Base-by-base conservation (phyloP, 805 yeast species). In the Allodekkera sacchari region DNA sequence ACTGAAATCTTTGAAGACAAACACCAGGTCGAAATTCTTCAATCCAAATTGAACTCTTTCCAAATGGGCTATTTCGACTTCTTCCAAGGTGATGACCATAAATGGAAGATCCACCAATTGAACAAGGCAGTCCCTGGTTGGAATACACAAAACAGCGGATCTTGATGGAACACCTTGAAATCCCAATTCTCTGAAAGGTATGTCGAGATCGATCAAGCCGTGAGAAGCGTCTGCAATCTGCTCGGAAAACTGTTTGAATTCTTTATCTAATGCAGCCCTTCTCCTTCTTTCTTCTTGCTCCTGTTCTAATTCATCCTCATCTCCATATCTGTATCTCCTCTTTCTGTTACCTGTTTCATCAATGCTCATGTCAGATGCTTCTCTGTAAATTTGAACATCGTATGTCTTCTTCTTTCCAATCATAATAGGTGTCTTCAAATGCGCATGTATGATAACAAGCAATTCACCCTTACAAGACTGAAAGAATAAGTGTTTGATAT, bases 11-110 rank as follows among this genome's bases (percentile, higher is more conserved):
- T 88, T 89, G 62, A 82, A 89, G 2, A 92, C 88, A 57, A 92
- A 87, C n/a, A 92, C 98, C 56, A 92, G 60, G 64, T 92, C 98
- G 47, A 92, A 92, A 61, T 92, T 92, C 63, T 87, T 87, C 51
- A 92, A 71, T 2, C 98, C 98, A 57, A 92, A 92, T 58, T 87
- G 95, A 25, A 92, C 95, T 66, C 98, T 82, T 68, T 92, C 98
- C 49, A 92, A 66, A 58, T 89, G 95, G 9, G 95, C 95, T 36
- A 92, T 67, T 63, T 92, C 98, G 37, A 92, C 83, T 48, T 92
- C 97, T 39, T 77, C 85, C 43, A 92, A 66, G 4, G 95, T 84
- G 19, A 92, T 77, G 24, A 89, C 97, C 55, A 88, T 63, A 53
- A 88, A 92, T 31, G 98, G 98, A 5, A 96, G 89, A 51, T 92